Percentiles rank a stretch among this genome's conserved stretches.
These are phyloP conservation scores for Populus tremula DNA, from an alignment of 345 rosid genomes.

Conservation along the genomic window DNA sequence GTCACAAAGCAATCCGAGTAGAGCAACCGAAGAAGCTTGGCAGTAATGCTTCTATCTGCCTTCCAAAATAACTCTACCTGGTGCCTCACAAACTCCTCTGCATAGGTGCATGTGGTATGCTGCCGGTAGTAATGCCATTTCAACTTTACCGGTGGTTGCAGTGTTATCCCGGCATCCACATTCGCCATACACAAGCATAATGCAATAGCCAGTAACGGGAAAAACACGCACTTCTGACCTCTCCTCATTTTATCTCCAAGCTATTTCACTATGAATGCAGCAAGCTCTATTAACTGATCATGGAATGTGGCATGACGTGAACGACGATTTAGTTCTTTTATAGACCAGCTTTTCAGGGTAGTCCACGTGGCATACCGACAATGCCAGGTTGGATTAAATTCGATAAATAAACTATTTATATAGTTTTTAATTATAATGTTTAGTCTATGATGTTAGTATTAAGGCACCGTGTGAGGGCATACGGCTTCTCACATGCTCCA, in stretches of 20 bases:
- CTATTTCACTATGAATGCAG: conserved; percentile 9
- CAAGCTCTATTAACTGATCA: conserved; percentile 3
- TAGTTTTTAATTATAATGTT: background rate
- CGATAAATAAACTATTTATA: background rate
- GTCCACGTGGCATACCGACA: conserved; percentile 15
- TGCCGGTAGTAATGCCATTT: conserved; percentile 56
- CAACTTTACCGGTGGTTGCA: conserved; percentile 42
- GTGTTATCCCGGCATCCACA: conserved; percentile 36
- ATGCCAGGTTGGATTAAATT: conserved; percentile 7
- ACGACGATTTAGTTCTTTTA: conserved; percentile 17
- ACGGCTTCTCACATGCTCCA: conserved; percentile 33
- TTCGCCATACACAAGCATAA: conserved; percentile 24
- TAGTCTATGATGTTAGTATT: background rate
- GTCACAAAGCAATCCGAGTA: conserved; percentile 68
- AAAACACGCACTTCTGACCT: background rate
- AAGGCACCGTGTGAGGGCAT: conserved; percentile 24
- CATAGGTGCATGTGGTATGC: conserved; percentile 45
- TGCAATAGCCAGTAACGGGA: conserved; percentile 25
- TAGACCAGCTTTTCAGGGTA: conserved; percentile 13
- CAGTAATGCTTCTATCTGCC: conserved; percentile 40
- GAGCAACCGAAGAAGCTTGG: conserved; percentile 70
- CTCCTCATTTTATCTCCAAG: conserved; percentile 8
- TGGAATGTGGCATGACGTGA: background rate
- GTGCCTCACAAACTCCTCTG: conserved; percentile 47
- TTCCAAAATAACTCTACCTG: conserved; percentile 42